Evolutionary conservation across 495 filamentous ascomycete species (phyloP), one percentile per base, ranked within the genome.

Genomic region (Tuber borchii): DNA sequence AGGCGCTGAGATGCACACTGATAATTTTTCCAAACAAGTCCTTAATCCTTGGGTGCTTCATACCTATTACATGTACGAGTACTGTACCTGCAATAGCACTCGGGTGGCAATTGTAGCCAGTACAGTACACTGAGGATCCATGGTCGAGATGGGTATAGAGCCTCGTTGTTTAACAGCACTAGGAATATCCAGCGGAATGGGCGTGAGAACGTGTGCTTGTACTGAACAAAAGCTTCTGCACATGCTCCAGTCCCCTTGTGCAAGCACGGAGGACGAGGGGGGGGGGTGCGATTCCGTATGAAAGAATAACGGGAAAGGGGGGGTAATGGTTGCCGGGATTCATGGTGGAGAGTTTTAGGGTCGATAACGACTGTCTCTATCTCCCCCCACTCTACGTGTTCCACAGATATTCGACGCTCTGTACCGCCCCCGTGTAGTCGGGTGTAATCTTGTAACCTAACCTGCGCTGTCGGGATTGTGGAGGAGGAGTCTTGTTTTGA

Each of bases 381-480:
- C 12, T 12, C 12, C 56, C 56, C 56, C 56, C 26, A 65, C n/a
- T 31, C 56, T 65, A 65, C 56, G 56, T 65, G 56, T 65, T 65
- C 56, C 56, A 65, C 56, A 65, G n/a, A 65, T 26, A 65, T 65
- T 65, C 56, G 56, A 65, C 56, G n/a, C 56, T 26, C 56, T 65
- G 56, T 65, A 65, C 56, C 56, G 56, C 56, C 56, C 56, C 56
- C 56, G 26, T 65, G 56, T 65, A 65, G 26, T 31, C 56, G 56
- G 56, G 56, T 65, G 56, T 31, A 31, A 65, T 31, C 56, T 26
- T 56, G 48, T 56, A 56, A 56, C 48, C n/a, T 31, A 65, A 26
- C 56, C 56, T 31, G 56, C 56, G 48, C 2, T 4, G n/a, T 65
- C 56, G 56, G 56, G 56, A 65, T 65, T 31, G n/a, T 65, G 56